Percentiles rank a stretch among this genome's conserved stretches.
Conservation (phyloP, 2,329 filamentous ascomycete species). For the Ophiostoma sp. region DNA sequence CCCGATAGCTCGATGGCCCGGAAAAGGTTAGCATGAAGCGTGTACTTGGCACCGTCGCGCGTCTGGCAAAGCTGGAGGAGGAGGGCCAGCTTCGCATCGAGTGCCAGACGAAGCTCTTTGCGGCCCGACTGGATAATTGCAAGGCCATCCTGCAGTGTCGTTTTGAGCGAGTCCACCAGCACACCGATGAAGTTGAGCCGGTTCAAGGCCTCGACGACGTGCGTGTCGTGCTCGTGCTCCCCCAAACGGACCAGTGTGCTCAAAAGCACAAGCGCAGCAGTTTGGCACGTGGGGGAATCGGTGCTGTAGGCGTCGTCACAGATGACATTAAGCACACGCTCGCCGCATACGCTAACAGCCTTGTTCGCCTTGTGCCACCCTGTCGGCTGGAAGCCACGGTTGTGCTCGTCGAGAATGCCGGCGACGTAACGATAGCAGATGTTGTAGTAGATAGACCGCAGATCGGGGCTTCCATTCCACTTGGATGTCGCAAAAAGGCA, state of each 20-base stretch:
- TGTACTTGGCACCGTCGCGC: constrained; percentile 72
- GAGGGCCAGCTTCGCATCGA: constrained; percentile 71
- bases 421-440: constrained; percentile 84
- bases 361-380: constrained; percentile 62
- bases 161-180: constrained; percentile 79
- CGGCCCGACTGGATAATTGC: constrained; percentile 38
- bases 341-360: constrained; percentile 62
- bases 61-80: constrained; percentile 81
- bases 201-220: constrained; percentile 73
- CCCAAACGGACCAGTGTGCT: constrained; percentile 70
- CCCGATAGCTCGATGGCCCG: constrained; percentile 71
- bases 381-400: constrained; percentile 41
- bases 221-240: constrained; percentile 56
- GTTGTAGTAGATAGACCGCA: constrained; percentile 83
- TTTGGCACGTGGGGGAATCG: constrained; percentile 69
- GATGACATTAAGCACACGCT: constrained; percentile 74
- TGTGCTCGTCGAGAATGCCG: constrained; percentile 54
- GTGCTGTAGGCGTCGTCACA: constrained; percentile 92
- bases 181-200: constrained; percentile 87
- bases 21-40: constrained; percentile 88
- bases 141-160: constrained; percentile 67
- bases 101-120: constrained; percentile 46
- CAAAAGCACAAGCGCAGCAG: constrained; percentile 80
- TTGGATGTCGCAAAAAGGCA: constrained; percentile 74
- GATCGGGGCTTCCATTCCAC: constrained; percentile 61